phyloP scores from a whole-genome alignment of 106 monocot genomes.

The Narthecium ossifragum region DNA sequence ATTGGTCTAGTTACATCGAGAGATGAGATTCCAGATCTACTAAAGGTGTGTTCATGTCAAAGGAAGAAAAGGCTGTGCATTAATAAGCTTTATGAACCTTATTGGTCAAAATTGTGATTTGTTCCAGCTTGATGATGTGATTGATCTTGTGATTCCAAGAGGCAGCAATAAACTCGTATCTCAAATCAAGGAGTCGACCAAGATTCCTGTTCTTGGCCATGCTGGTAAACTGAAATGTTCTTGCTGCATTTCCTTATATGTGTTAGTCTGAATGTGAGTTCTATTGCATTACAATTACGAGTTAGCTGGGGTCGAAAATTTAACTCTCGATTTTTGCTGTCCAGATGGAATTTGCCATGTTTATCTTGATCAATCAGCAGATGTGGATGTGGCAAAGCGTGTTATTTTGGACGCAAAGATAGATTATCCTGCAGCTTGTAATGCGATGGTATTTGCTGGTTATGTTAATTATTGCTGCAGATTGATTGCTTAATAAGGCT shows the following conservation, averaged over 20 bases:
- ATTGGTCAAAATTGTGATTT: no score
- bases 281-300: no score
- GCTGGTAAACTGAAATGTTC: slow-evolving; percentile 42
- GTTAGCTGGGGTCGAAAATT: neutral
- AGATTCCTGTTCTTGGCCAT: slow-evolving; percentile 97
- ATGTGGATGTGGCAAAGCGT: neutral
- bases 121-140: neutral
- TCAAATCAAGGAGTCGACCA: slow-evolving; percentile 59
- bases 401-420: slow-evolving; percentile 64
- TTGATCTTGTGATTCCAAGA: slow-evolving; percentile 63
- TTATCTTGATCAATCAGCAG: neutral
- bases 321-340: neutral
- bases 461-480: neutral
- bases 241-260: neutral
- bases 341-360: neutral
- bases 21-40: slow-evolving; percentile 90
- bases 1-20: slow-evolving; percentile 69
- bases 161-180: neutral
- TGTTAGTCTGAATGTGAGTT: no score
- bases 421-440: slow-evolving; percentile 99
- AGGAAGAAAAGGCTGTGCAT: neutral
- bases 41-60: slow-evolving; percentile 52
- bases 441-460: slow-evolving; percentile 75
- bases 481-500: neutral
- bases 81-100: neutral